These are phyloP conservation scores for Lonicera japonica DNA, from an alignment of 129 eudicot species.

Conservation along the genomic window DNA sequence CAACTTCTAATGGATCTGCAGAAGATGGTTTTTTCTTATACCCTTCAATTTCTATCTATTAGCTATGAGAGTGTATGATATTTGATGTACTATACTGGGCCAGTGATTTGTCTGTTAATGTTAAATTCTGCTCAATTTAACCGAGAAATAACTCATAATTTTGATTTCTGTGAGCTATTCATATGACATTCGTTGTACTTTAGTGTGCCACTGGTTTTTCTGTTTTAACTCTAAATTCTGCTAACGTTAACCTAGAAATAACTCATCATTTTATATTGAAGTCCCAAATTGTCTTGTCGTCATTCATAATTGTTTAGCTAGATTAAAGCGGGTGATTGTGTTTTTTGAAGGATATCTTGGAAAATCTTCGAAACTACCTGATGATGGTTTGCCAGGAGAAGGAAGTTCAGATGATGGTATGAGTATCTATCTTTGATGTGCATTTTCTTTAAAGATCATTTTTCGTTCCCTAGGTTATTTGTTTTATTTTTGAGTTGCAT, in stretches of 20 bases:
- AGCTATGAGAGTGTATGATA: too few species aligned
- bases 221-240: too few species aligned
- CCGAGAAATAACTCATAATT: not conserved
- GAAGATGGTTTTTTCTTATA: constrained; percentile 20
- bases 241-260: too few species aligned
- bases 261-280: too few species aligned
- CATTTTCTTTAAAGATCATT: not conserved
- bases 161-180: not conserved
- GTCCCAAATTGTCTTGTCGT: not conserved
- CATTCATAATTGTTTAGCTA: not conserved
- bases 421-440: not conserved
- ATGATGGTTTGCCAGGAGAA: constrained; percentile 12
- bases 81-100: not conserved
- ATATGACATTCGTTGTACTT: too few species aligned
- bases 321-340: not conserved
- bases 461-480: not conserved
- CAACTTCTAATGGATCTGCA: constrained; percentile 21
- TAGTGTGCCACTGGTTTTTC: too few species aligned
- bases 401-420: constrained; percentile 49
- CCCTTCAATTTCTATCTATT: not conserved
- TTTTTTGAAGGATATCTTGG: constrained; percentile 19
- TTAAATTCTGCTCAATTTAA: not conserved
- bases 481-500: too few species aligned
- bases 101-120: not conserved
- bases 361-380: constrained; percentile 6